These are phyloP conservation scores for Lagerstroemia speciosa DNA, from an alignment of 345 rosid genomes.

Conservation along the genomic window DNA sequence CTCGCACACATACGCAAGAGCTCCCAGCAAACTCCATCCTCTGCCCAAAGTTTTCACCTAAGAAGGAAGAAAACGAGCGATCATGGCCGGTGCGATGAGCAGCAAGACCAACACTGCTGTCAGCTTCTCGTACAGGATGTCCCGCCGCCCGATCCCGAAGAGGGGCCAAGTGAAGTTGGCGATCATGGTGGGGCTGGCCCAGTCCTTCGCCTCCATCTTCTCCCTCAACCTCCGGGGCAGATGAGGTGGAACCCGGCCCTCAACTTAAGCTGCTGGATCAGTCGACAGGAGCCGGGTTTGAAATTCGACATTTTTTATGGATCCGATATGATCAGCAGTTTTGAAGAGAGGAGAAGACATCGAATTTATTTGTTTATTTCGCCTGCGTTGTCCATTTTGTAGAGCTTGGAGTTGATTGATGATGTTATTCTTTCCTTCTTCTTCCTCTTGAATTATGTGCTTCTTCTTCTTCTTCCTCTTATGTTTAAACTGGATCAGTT, in stretches of 20 bases:
- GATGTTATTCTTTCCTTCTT: too few relatives aligned
- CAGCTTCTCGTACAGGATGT: neutral
- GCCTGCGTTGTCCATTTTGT: too few relatives aligned
- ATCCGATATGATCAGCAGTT: neutral
- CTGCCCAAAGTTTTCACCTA: neutral
- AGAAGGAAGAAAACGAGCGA: neutral
- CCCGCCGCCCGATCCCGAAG: constrained; percentile 32
- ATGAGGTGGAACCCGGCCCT: neutral
- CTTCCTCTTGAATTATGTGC: too few relatives aligned
- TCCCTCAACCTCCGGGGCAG: neutral
- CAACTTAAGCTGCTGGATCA: neutral
- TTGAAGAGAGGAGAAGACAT: too few relatives aligned
- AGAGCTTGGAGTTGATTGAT: too few relatives aligned
- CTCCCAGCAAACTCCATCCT: neutral
- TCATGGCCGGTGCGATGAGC: constrained; percentile 1
- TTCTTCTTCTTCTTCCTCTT: too few relatives aligned
- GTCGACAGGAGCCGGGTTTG: neutral
- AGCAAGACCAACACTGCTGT: constrained; percentile 7
- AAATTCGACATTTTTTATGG: neutral
- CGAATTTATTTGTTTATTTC: too few relatives aligned
- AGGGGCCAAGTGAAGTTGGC: constrained; percentile 43
- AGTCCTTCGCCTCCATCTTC: constrained; percentile 38
- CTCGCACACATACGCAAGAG: neutral
- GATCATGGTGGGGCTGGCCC: constrained; percentile 37
- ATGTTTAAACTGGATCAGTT: too few relatives aligned